These are phyloP conservation scores for Aspergillus persii DNA, from an alignment of 2,329 filamentous ascomycete species.

Conservation along the genomic window DNA sequence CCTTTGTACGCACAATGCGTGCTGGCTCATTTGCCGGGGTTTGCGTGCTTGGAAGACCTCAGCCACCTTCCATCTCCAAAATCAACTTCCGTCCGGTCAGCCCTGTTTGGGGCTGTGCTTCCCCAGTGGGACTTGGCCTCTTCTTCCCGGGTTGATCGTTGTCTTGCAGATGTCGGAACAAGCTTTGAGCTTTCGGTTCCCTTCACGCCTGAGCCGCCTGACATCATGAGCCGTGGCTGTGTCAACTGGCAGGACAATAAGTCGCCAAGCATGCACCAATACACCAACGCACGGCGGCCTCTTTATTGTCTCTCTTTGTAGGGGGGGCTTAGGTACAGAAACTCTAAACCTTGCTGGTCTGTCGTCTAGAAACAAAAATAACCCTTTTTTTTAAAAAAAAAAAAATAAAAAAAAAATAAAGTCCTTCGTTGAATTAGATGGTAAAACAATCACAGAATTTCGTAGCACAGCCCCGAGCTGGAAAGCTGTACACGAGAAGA, in stretches of 20 bases:
- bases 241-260: not conserved
- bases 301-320: not conserved
- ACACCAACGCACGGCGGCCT: not conserved
- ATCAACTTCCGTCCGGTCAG: slow-evolving; percentile 1
- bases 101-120: slow-evolving; percentile 9
- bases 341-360: not conserved
- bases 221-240: slow-evolving; percentile 4
- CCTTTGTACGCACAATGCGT: not conserved
- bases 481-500: not conserved
- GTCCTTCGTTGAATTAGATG: not conserved
- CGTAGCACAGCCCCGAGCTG: not conserved
- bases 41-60: not conserved
- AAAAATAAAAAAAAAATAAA: too few relatives aligned
- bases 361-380: not conserved
- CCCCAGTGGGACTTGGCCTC: not conserved
- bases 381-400: too few relatives aligned
- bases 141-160: not conserved
- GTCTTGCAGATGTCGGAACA: slow-evolving; percentile 2
- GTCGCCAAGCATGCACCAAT: not conserved
- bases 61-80: not conserved
- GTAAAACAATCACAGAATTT: not conserved
- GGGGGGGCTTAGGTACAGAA: not conserved
- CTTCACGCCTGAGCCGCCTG: not conserved
- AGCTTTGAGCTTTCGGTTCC: not conserved
- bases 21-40: not conserved